Evolutionary conservation across 106 monocot genomes (phyloP).

Genomic region (Ottelia alismoides): DNA sequence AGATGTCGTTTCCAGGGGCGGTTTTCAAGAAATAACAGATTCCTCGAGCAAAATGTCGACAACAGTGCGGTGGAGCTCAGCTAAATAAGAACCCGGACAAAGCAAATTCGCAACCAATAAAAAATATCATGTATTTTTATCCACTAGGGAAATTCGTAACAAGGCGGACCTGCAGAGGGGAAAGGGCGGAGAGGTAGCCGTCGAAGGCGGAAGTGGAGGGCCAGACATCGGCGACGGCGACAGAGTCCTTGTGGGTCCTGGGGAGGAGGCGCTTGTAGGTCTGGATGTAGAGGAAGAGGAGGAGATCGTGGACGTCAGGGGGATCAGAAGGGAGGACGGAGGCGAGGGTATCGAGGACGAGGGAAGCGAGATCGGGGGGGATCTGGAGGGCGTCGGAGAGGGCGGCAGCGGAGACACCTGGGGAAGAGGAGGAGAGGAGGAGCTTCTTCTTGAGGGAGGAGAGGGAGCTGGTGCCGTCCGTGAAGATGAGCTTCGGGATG

Average conservation of each 20-base stretch:
- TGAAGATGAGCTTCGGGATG: slow-evolving; percentile 78
- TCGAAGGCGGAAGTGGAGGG: slow-evolving; percentile 85
- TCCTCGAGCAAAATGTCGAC: too few relatives aligned
- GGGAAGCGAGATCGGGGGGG: slow-evolving; percentile 36
- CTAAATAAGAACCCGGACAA: too few relatives aligned
- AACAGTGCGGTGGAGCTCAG: too few relatives aligned
- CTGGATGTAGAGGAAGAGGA: slow-evolving; percentile 75
- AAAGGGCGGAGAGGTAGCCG: slow-evolving; percentile 76
- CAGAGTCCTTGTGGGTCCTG: slow-evolving; percentile 67
- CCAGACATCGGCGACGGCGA: slow-evolving; percentile 76
- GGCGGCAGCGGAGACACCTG: slow-evolving; percentile 15
- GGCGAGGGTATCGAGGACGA: slow-evolving; percentile 57
- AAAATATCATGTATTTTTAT: too few relatives aligned
- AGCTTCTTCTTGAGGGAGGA: slow-evolving; percentile 39
- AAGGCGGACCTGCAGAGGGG: slow-evolving; percentile 95
- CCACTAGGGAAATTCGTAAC: too few relatives aligned
- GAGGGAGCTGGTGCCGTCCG: slow-evolving; percentile 63
- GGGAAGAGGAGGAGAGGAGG: slow-evolving; percentile 11
- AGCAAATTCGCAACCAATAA: too few relatives aligned
- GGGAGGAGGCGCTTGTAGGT: slow-evolving; percentile 75
- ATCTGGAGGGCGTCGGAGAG: slow-evolving; percentile 66
- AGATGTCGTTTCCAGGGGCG: too few relatives aligned
- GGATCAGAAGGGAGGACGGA: slow-evolving; percentile 23
- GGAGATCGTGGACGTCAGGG: slow-evolving; percentile 46
- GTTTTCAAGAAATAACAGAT: too few relatives aligned